A percentile compares a stretch with the other conserved stretches of the same genome.
Evolutionary conservation across 129 eudicot genomes (phyloP).

Genomic region (Helichrysum umbraculigerum): DNA sequence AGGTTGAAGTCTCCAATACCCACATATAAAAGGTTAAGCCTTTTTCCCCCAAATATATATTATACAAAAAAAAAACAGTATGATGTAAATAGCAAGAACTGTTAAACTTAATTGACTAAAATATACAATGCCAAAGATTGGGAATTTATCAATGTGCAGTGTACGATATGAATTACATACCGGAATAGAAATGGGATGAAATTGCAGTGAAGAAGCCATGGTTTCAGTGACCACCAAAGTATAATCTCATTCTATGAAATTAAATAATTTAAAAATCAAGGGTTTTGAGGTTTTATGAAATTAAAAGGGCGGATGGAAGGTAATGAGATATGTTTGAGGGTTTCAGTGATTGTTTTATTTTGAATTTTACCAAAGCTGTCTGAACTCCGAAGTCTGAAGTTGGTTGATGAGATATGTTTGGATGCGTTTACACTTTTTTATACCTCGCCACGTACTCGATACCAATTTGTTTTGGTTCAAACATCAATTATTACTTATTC

Average conservation of each 20-base stretch:
- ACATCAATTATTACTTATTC: too few relatives aligned
- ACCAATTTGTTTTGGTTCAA: too few relatives aligned
- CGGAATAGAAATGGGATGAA: conserved; percentile 32
- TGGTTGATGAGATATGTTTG: too few relatives aligned
- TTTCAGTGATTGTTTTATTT: background rate
- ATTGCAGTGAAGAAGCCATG: conserved; percentile 46
- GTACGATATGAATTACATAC: conserved; percentile 34
- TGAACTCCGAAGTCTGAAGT: too few relatives aligned
- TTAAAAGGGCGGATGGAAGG: background rate
- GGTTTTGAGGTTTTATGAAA: conserved; percentile 13
- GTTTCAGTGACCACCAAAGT: conserved; percentile 15
- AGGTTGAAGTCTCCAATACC: too few relatives aligned
- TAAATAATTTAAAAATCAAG: conserved; percentile 8
- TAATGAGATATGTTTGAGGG: too few relatives aligned
- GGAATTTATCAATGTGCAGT: too few relatives aligned
- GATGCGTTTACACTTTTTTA: too few relatives aligned
- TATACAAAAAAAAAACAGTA: too few relatives aligned
- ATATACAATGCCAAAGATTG: conserved; percentile 5
- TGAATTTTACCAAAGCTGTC: too few relatives aligned
- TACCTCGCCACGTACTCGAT: too few relatives aligned
- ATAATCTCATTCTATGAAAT: conserved; percentile 23
- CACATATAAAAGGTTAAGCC: background rate
- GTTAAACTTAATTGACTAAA: conserved; percentile 1
- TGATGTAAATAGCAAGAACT: too few relatives aligned
- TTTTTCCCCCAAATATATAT: background rate